These are phyloP conservation scores for Cercospora zeina DNA, from an alignment of 2,329 filamentous ascomycete species.

Conservation along the genomic window DNA sequence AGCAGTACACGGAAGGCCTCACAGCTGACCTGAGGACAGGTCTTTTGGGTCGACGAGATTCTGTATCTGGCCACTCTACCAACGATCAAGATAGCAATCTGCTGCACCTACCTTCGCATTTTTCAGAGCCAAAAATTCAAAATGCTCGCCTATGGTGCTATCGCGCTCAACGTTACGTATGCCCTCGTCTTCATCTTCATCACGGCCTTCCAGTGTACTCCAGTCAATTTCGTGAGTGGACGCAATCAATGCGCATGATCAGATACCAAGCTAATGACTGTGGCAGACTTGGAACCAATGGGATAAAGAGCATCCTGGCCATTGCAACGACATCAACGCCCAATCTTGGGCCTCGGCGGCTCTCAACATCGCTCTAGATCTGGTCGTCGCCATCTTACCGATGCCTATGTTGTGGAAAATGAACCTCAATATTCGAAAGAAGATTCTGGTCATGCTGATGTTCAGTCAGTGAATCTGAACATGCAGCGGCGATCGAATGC, in stretches of 20 bases:
- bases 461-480: conserved; percentile 17
- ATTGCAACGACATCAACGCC: conserved; percentile 27
- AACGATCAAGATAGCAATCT: conserved; percentile 26
- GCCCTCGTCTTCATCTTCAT: conserved; percentile 23
- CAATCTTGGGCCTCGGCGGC: conserved; percentile 26
- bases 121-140: conserved; percentile 23
- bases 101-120: conserved; percentile 27
- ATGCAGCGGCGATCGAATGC: not conserved
- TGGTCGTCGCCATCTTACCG: conserved; percentile 22
- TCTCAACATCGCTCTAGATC: conserved; percentile 26
- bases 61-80: conserved; percentile 22
- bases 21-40: conserved; percentile 4
- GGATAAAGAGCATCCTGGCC: conserved; percentile 22
- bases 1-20: not conserved
- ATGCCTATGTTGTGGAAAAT: conserved; percentile 29
- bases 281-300: conserved; percentile 24
- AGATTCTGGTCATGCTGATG: conserved; percentile 28
- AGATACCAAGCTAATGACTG: not conserved
- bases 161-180: conserved; percentile 26
- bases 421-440: conserved; percentile 27
- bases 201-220: conserved; percentile 26
- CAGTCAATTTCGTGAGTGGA: conserved; percentile 19
- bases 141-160: conserved; percentile 18
- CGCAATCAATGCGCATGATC: no score
- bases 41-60: conserved; percentile 25